Evolutionary conservation across 148 eudicot genomes (phyloP), one percentile per base, ranked within the genome.

Genomic region (Rhododendron mucronatum): DNA sequence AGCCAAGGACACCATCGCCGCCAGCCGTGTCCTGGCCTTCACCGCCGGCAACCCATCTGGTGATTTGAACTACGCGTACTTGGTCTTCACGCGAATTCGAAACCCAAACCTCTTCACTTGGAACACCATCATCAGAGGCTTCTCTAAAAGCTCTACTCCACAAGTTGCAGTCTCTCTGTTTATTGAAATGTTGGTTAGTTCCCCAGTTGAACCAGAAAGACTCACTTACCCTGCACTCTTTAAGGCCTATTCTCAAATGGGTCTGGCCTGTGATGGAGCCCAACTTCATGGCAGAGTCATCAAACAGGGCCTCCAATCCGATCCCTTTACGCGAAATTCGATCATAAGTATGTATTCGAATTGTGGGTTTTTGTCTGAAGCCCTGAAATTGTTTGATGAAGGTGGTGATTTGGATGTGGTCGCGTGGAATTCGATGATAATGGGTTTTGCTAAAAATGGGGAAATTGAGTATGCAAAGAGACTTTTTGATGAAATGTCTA

Each of bases 111-210:
- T 93, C 50, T 91, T 90, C 81, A 88, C 84, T 84, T 93, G 93
- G 93, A 93, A 93, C 87, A 91, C 93, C 30, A 88, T 93, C n/a
- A 91, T 93, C 18, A 87, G 94, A 87, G 94, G 91, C 79, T 93
- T 89, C 28, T 86, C 91, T 45, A 87, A 83, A 55, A 90, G 94
- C 89, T 89, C 91, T 53, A 11, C 82, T 11, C 94, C 94, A 78
- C 65, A 83, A 11, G 84, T 47, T 63, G 88, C 94, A 3, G 87
- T 93, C 61, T 84, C 50, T 26, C 86, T 93, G 8, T 91, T 93
- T 87, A 45, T 90, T 12, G 90, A 91, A 35, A 90, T 93, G 93
- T 80, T 93, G 86, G 53, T 57, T 28, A 41, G n/a, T 67, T 91
- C 95, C 18, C 75, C 73, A 0, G 23, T 90, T 13, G 74, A 91